These are phyloP conservation scores for Bryum argenteum DNA, from an alignment of 225 moss, liverwort and hornwort species.

Conservation along the genomic window DNA sequence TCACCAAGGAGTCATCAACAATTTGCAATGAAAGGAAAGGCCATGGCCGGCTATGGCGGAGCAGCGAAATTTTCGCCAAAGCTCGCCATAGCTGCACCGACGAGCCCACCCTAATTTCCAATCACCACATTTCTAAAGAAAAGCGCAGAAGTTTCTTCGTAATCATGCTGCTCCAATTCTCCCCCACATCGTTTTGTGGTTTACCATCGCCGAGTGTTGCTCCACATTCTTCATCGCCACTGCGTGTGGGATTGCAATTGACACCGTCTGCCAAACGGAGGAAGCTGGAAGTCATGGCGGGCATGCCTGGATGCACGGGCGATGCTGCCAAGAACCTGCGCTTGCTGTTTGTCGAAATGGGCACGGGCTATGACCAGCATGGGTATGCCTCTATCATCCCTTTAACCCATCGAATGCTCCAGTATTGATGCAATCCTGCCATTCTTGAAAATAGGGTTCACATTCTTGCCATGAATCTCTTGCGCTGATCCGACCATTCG, in stretches of 20 bases:
- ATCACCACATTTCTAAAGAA: neutral
- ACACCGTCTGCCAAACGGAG: constrained; percentile 22
- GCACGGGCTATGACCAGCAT: constrained; percentile 97
- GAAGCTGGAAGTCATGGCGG: constrained; percentile 36
- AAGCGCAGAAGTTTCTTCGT: neutral
- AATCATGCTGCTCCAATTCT: constrained; percentile 43
- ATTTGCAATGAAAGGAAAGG: too few relatives aligned
- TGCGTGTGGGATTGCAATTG: constrained; percentile 10
- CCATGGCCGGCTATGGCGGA: too few relatives aligned
- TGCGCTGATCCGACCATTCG: too few relatives aligned
- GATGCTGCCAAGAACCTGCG: constrained; percentile 34
- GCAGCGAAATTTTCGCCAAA: neutral
- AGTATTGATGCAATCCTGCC: neutral
- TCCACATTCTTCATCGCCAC: constrained; percentile 16
- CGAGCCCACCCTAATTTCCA: neutral
- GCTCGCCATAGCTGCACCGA: neutral
- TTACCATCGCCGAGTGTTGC: neutral
- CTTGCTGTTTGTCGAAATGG: constrained; percentile 96
- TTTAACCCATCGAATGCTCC: neutral
- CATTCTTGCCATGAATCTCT: too few relatives aligned
- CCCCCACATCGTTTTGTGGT: constrained; percentile 15
- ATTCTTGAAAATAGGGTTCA: too few relatives aligned
- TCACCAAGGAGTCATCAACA: too few relatives aligned
- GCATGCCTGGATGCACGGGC: neutral
- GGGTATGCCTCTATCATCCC: constrained; percentile 48